Base-by-base conservation (phyloP, 495 filamentous ascomycete species). In the Podospora didyma region DNA sequence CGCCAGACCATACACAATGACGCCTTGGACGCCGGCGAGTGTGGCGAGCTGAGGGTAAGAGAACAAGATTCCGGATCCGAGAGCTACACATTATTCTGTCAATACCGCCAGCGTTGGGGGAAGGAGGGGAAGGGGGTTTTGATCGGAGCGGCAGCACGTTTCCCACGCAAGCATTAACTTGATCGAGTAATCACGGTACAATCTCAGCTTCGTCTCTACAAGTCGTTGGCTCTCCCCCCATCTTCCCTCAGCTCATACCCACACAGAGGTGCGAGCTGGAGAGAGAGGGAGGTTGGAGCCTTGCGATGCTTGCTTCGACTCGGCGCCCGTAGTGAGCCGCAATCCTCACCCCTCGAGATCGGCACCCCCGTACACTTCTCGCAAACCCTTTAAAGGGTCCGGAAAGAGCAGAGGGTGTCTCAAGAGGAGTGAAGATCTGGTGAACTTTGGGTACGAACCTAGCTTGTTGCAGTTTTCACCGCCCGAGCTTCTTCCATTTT, bases 121-220 rank as follows among this genome's bases (percentile, higher is more conserved):
- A 53, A 54, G 45, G 31, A 42, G 56, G 61, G 49, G 47, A 54
- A 35, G 56, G 54, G 56, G 63, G 60, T 61, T 63, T 63, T 62
- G 65, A 74, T 73, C 65, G 70, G 75, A 86, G 87, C 86, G 88
- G 88, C 88, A 90, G 85, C 88, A 90, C 87, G 68, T 89, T 91
- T 85, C 88, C 82, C 88, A 90, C 88, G 88, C 88, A 91, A 90
- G 88, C 83, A 87, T 91, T 91, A 90, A 86, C 88, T 90, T 90
- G 88, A 86, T 90, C 88, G 88, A 90, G 88, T 91, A 80, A 81
- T 86, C 75, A 89, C 87, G 88, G 88, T 91, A 80, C 84, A 82
- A 84, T 90, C 88, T 91, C 88, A 91, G 88, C 88, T 82, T 89
- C 82, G 70, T 82, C 69, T 79, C 65, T 59, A 53, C 71, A 72